These are phyloP conservation scores for Colletotrichum shisoi DNA, from an alignment of 2,329 filamentous ascomycete species.

Conservation along the genomic window DNA sequence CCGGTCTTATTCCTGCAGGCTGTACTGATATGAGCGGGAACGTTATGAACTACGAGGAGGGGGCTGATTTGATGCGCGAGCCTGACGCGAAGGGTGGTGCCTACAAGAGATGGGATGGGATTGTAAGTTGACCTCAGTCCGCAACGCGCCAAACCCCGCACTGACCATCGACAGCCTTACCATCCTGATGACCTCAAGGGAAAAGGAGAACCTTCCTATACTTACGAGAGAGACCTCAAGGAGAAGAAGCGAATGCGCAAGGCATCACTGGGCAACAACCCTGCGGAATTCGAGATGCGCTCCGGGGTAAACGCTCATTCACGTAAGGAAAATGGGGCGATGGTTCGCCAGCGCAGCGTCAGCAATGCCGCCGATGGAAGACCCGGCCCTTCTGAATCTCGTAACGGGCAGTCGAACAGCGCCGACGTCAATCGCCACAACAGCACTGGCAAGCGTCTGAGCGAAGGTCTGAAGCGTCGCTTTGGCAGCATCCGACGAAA, in stretches of 20 bases:
- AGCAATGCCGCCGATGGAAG: conserved; percentile 50
- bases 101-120: conserved; percentile 77
- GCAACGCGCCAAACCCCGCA: background rate
- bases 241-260: conserved; percentile 57
- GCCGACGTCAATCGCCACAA: conserved; percentile 50
- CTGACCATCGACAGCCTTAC: conserved; percentile 63
- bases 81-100: conserved; percentile 71
- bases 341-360: conserved; percentile 55
- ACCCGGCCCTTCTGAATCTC: conserved; percentile 39
- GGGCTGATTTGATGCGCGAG: conserved; percentile 85
- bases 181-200: conserved; percentile 80
- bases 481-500: conserved; percentile 62
- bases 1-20: conserved; percentile 78
- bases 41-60: conserved; percentile 81
- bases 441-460: conserved; percentile 55
- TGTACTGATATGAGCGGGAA: conserved; percentile 72
- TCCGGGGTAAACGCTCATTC: conserved; percentile 43
- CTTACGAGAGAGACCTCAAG: conserved; percentile 72
- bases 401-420: conserved; percentile 41
- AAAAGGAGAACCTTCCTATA: conserved; percentile 79
- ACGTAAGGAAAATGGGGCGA: conserved; percentile 42
- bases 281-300: conserved; percentile 60
- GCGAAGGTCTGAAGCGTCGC: conserved; percentile 62
- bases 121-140: conserved; percentile 63
- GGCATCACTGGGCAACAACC: conserved; percentile 42